Conservation (phyloP, 306 rosid species). For the Rosa chinensis region DNA sequence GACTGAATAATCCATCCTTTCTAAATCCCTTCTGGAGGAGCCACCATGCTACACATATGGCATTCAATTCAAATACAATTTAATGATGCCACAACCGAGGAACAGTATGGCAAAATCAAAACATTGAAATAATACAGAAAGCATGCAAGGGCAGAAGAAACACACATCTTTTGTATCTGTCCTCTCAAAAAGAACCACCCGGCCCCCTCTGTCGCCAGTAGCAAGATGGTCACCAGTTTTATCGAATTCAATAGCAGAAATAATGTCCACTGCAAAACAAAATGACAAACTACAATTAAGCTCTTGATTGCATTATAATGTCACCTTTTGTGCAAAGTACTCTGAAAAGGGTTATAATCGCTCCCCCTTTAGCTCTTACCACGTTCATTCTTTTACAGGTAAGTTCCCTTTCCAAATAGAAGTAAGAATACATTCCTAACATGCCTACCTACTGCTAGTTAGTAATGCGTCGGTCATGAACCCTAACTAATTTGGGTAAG, state of each 20-base stretch:
- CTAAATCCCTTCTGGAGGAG: slow-evolving; percentile 85
- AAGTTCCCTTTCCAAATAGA: slow-evolving; percentile 2
- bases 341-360: background rate
- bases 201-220: slow-evolving; percentile 99
- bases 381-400: background rate
- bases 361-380: background rate
- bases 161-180: slow-evolving; percentile 87
- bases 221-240: slow-evolving; percentile 96
- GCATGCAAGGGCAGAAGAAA: slow-evolving; percentile 26
- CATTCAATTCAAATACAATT: slow-evolving; percentile 17
- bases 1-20: slow-evolving; percentile 72
- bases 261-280: slow-evolving; percentile 82
- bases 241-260: slow-evolving; percentile 98
- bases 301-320: slow-evolving; percentile 9
- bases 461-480: slow-evolving; percentile 11
- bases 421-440: slow-evolving; percentile 12
- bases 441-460: background rate
- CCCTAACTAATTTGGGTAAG: background rate
- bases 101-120: background rate
- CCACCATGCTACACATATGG: slow-evolving; percentile 58
- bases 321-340: background rate
- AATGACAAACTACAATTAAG: slow-evolving; percentile 23
- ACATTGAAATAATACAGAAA: slow-evolving; percentile 19
- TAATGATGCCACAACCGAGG: slow-evolving; percentile 20
- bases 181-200: slow-evolving; percentile 99